Evolutionary conservation across 2,329 filamentous ascomycete species (phyloP), one percentile per base, ranked within the genome.

Genomic region (Aspergillus sp.): DNA sequence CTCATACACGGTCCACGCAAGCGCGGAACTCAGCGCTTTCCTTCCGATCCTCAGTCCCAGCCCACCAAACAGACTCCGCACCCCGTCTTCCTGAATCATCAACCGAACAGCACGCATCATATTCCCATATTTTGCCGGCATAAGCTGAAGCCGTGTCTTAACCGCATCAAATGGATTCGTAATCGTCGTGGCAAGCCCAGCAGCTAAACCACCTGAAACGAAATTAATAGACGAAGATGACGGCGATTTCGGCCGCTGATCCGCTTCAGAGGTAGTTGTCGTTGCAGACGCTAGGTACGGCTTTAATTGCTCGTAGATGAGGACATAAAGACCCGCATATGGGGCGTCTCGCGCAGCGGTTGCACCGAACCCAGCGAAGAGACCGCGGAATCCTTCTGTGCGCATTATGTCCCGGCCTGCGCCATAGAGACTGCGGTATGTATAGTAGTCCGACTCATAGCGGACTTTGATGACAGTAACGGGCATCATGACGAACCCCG

Each of bases 161-260:
- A 98, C 87, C 1, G 92, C 92, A 75, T 99, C 95, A 69, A 98
- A 98, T 0, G 95, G 95, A 73, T 99, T 99, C 8, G 95, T 97
- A 39, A 98, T 82, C 4, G 89, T 88, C 1, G 93, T 97, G 55
- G 92, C 96, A 31, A 90, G 78, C 1, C 88, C 89, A 0, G 91
- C 93, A 3, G 93, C 92, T 4, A 93, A 70, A 3, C 91, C 86
- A 12, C 90, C 93, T 0, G 91, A 93, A 14, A 84, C 79, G 68
- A 97, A 97, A 73, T 99, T 96, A 67, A 97, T 90, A 1, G 84
- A 84, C 3, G 72, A 70, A 14, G 70, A 75, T 6, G 66, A 74
- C 15, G 64, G 59, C 27, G 55, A 39, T 19, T 57, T 64, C 41
- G 57, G 61, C 46, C 60, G 63, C 46, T 63, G 65, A 6, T 65